Base-by-base conservation (phyloP, 2,329 filamentous ascomycete species). In the Erysiphe pulchra region DNA sequence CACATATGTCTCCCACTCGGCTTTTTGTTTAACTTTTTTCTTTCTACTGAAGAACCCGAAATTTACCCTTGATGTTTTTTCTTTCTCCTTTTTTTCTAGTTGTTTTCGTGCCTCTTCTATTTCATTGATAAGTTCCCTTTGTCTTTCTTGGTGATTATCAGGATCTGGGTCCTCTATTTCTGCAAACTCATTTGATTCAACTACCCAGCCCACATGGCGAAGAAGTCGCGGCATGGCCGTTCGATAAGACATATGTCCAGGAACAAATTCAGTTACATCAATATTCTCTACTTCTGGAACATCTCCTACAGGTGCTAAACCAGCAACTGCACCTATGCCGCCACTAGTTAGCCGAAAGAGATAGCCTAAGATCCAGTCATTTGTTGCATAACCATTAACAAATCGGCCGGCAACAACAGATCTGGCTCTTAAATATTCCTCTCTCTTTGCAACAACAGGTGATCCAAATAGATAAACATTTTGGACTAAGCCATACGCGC, bases 151-250 rank as follows among this genome's bases (percentile, higher is more conserved):
- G 61, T 95, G 87, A 53, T 92, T 87, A 0, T 95, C 90, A 0
- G 90, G 90, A 56, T 98, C 90, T 0, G 90, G 85, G 53, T 98
- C 90, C 59, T 95, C 90, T 49, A 98, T 95, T 61, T 98, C 90
- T 1, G 73, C 77, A 57, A 95, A 98, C 58, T 95, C 87, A 54
- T 94, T 85, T 51, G 79, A 86, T 56, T 93, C 78, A 3, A 95
- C 82, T 45, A 78, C 65, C 85, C 86, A 98, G 14, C 86, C 90
- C 33, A 86, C 83, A 58, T 87, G 79, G 50, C 83, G 75, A 45
- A 98, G 67, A 16, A 98, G 68, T 47, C 74, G 74, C 14, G 90
- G 90, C 79, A 98, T 95, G 34, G 85, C 82, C 24, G 75, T 73
- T 60, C 90, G 82, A 62, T 98, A 98, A 45, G 90, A 82, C 87